phyloP scores from a whole-genome alignment of 2,329 filamentous ascomycete species.

The Dryadomyces sulphureus region DNA sequence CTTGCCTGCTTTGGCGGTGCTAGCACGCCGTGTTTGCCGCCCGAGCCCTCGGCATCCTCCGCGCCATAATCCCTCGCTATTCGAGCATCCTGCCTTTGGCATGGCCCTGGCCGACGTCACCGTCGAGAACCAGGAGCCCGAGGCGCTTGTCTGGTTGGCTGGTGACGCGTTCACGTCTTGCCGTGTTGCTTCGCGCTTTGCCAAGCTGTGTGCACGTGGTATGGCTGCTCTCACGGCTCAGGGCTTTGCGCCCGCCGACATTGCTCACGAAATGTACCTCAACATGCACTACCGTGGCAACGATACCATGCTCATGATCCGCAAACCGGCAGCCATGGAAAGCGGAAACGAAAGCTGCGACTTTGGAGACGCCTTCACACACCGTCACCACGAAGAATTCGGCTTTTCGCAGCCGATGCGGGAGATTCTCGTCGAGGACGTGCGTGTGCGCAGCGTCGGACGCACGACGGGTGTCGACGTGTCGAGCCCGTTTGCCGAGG shows the following conservation, averaged over 20 bases:
- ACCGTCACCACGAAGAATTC: slow-evolving; percentile 57
- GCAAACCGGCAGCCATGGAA: slow-evolving; percentile 29
- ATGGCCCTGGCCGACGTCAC: slow-evolving; percentile 22
- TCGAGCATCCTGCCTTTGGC: slow-evolving; percentile 40
- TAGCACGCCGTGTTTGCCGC: slow-evolving; percentile 55
- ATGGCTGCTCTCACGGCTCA: neutral
- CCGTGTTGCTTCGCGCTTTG: neutral
- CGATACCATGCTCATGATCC: slow-evolving; percentile 70
- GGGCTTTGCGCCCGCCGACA: slow-evolving; percentile 29
- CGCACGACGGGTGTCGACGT: neutral
- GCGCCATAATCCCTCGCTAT: slow-evolving; percentile 55
- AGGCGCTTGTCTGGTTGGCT: slow-evolving; percentile 49
- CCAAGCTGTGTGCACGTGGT: neutral
- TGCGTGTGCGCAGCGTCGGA: slow-evolving; percentile 51
- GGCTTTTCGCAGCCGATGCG: slow-evolving; percentile 49
- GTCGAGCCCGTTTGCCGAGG: neutral
- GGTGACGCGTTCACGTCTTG: slow-evolving; percentile 33
- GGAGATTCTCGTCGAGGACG: slow-evolving; percentile 58
- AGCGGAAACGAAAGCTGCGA: slow-evolving; percentile 38
- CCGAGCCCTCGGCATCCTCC: slow-evolving; percentile 45
- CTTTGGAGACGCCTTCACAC: slow-evolving; percentile 38
- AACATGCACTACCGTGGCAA: slow-evolving; percentile 88
- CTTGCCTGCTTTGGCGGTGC: slow-evolving; percentile 60
- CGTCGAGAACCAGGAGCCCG: slow-evolving; percentile 23
- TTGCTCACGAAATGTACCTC: slow-evolving; percentile 62